Conservation (phyloP, 2,329 filamentous ascomycete genomes). For the Alternaria sp. region DNA sequence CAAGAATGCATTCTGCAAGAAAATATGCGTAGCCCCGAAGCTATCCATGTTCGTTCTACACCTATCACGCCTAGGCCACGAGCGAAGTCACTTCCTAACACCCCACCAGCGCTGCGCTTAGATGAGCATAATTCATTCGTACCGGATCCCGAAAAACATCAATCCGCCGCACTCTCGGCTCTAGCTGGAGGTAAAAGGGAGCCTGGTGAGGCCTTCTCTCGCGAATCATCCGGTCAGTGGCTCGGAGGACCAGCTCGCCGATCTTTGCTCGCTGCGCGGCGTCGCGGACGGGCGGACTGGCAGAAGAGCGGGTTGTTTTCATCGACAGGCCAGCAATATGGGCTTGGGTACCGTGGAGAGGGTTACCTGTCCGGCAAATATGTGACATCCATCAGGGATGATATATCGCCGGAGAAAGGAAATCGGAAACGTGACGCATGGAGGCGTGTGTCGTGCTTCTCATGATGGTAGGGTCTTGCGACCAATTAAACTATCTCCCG, state of each 20-base stretch:
- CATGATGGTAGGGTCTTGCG: not conserved
- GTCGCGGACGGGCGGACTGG: not conserved
- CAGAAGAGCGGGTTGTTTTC: not conserved
- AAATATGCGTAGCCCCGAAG: not conserved
- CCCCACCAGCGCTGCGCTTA: not conserved
- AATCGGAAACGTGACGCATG: not conserved
- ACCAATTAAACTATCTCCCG: not conserved
- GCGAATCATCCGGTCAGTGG: not conserved
- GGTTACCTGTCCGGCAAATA: not conserved
- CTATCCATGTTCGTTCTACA: not conserved
- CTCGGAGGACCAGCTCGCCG: not conserved
- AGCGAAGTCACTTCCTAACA: not conserved
- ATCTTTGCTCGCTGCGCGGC: not conserved
- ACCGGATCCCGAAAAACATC: not conserved
- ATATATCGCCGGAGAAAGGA: not conserved
- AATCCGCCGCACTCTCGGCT: not conserved
- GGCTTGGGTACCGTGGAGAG: not conserved
- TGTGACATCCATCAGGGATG: not conserved
- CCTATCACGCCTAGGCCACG: not conserved
- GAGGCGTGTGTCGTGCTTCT: not conserved
- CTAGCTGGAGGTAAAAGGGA: not conserved
- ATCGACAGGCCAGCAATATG: not conserved
- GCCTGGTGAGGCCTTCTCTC: not conserved
- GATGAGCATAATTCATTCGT: not conserved
- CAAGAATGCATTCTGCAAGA: not conserved